Percentiles rank a stretch among this genome's conserved stretches.
Conservation (phyloP, 352 stramenopile genomes). For the Aphanomyces invadans region DNA sequence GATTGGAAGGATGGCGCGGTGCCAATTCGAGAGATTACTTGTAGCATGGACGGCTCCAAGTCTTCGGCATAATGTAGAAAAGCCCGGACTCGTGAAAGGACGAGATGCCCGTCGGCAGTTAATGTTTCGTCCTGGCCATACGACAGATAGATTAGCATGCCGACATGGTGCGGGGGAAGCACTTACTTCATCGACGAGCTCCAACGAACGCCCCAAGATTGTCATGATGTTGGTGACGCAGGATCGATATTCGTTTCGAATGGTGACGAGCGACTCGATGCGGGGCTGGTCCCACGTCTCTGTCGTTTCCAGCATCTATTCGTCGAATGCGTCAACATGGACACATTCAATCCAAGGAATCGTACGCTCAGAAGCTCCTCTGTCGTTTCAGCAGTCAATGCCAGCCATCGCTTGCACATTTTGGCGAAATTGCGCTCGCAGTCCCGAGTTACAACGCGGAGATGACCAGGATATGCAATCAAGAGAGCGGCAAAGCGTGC, state of each 20-base stretch:
- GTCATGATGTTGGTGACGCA: conserved; percentile 11
- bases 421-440: conserved; percentile 69
- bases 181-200: conserved; percentile 16
- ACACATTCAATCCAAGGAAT: conserved; percentile 32
- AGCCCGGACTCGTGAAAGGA: conserved; percentile 12
- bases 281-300: conserved; percentile 36
- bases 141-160: no score
- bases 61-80: conserved; percentile 11
- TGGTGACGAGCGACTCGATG: neutral
- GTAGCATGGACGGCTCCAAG: neutral
- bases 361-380: conserved; percentile 44
- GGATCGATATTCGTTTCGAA: neutral
- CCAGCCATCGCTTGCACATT: conserved; percentile 56
- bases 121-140: conserved; percentile 14
- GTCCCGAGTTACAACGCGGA: conserved; percentile 69
- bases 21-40: conserved; percentile 35
- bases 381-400: conserved; percentile 55
- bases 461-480: conserved; percentile 64
- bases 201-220: neutral
- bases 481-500: conserved; percentile 48
- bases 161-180: no score
- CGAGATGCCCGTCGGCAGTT: neutral
- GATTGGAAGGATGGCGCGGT: no score
- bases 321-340: conserved; percentile 30
- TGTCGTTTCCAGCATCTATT: conserved; percentile 26